Evolutionary conservation across 768 basidiomycete genomes (phyloP).

Genomic region (Hebeloma cylindrosporum): DNA sequence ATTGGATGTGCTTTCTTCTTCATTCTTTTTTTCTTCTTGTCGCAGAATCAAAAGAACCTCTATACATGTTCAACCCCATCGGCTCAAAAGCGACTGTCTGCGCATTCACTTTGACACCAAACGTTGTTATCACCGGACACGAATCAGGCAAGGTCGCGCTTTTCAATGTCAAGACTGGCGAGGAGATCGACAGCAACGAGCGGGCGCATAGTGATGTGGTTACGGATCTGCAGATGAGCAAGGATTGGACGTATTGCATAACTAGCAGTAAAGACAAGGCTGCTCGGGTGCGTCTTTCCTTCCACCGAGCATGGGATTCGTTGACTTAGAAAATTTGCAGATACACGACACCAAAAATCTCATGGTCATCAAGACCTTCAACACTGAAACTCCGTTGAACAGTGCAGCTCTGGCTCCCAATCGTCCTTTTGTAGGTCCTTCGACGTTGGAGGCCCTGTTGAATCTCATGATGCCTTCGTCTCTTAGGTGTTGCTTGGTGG

Average conservation of each 20-base stretch:
- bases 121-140: constrained; percentile 89
- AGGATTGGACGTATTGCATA: constrained; percentile 91
- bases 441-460: neutral
- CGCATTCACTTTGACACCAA: constrained; percentile 78
- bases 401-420: constrained; percentile 84
- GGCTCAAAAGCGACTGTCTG: constrained; percentile 98
- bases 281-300: constrained; percentile 65
- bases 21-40: constrained; percentile 4
- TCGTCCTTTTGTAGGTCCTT: constrained; percentile 71
- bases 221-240: constrained; percentile 89
- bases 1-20: neutral
- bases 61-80: constrained; percentile 79
- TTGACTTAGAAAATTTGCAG: constrained; percentile 31
- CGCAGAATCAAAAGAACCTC: constrained; percentile 74
- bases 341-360: constrained; percentile 90
- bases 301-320: neutral
- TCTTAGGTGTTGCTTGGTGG: constrained; percentile 85
- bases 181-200: constrained; percentile 81
- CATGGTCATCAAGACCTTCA: constrained; percentile 88
- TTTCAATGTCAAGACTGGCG: constrained; percentile 85
- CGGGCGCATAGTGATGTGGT: constrained; percentile 85
- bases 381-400: constrained; percentile 94
- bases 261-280: constrained; percentile 97
- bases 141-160: constrained; percentile 94
- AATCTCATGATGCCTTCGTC: neutral